These are phyloP conservation scores for Pseudocercospora pini-densiflorae DNA, from an alignment of 2,329 filamentous ascomycete genomes.

Conservation along the genomic window DNA sequence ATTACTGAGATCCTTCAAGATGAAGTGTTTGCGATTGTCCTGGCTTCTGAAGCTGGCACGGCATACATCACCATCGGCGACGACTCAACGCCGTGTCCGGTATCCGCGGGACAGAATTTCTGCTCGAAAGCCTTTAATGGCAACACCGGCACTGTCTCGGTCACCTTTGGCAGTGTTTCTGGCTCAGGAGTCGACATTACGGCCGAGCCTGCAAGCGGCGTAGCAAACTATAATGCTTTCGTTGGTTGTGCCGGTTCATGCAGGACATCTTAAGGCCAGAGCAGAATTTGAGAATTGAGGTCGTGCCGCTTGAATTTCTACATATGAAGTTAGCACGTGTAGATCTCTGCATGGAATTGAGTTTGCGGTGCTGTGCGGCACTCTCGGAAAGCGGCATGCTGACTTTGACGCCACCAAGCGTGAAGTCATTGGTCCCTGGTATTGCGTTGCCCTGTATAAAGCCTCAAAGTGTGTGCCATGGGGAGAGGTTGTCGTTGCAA, in stretches of 20 bases:
- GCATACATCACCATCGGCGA: constrained; percentile 48
- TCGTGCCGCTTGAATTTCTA: not conserved
- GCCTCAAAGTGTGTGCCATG: not conserved
- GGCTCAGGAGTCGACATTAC: constrained; percentile 42
- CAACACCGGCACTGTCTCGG: constrained; percentile 47
- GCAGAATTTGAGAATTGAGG: not conserved
- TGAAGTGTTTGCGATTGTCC: constrained; percentile 50
- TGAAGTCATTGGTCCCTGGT: not conserved
- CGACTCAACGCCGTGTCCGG: constrained; percentile 27
- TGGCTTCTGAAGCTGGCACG: constrained; percentile 37
- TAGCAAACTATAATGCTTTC: constrained; percentile 35
- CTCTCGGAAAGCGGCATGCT: not conserved
- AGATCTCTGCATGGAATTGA: not conserved
- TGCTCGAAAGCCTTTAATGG: constrained; percentile 43
- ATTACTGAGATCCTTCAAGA: constrained; percentile 47
- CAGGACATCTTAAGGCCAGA: not conserved
- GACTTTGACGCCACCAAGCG: constrained; percentile 3
- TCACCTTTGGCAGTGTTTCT: constrained; percentile 40
- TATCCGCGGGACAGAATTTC: constrained; percentile 29
- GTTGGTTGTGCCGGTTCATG: constrained; percentile 25
- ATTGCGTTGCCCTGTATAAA: constrained; percentile 1
- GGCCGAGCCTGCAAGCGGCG: constrained; percentile 27
- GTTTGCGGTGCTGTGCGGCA: not conserved
- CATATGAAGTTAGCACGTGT: constrained; percentile 4
- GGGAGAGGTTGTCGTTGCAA: not conserved